These are phyloP conservation scores for Sutorius eximius DNA, from an alignment of 1,284 basidiomycete species.

Conservation along the genomic window DNA sequence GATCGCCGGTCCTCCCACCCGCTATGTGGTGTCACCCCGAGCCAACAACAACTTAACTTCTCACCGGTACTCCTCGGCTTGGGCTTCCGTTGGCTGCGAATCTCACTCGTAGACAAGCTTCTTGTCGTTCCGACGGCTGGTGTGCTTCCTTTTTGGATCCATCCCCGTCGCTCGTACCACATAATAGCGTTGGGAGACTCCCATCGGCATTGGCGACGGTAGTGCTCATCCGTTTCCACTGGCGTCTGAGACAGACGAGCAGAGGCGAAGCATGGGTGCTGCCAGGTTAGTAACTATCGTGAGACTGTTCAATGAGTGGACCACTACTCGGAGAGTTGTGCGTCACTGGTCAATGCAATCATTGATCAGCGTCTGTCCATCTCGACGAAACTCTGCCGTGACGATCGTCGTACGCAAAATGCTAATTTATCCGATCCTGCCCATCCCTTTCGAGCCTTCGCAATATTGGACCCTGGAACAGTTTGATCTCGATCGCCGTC, in stretches of 20 bases:
- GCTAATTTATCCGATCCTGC: neutral
- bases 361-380: neutral
- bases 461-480: neutral
- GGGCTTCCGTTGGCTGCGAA: slow-evolving; percentile 5
- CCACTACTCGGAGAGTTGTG: too few species aligned
- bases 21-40: neutral
- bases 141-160: neutral
- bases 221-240: neutral
- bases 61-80: neutral
- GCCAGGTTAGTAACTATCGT: neutral
- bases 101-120: neutral
- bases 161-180: neutral
- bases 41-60: neutral
- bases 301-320: neutral
- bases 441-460: neutral
- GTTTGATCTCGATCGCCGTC: neutral
- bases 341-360: neutral
- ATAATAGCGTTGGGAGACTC: neutral
- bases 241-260: neutral
- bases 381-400: neutral
- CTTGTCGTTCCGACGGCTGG: slow-evolving; percentile 1
- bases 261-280: neutral
- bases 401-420: neutral
- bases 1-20: too few species aligned
- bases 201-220: neutral